Conservation (phyloP, 768 basidiomycete species). For the Podaxis pistillaris region DNA sequence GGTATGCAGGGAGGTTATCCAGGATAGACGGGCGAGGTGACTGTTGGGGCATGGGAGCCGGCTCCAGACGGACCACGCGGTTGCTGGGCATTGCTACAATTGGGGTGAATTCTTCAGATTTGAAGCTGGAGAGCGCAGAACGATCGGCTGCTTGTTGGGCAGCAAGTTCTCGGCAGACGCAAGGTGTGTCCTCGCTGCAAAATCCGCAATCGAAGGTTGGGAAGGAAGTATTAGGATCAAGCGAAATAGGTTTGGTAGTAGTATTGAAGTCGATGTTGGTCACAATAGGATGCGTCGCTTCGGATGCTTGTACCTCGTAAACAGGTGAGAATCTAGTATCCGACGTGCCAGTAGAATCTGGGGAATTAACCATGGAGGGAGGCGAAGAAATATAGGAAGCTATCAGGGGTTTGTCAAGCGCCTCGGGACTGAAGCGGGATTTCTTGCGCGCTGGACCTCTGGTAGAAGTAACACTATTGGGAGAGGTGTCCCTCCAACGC, state of each 20-base stretch:
- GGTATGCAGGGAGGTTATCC: conserved; percentile 76
- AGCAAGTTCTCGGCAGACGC: conserved; percentile 74
- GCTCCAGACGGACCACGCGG: conserved; percentile 19
- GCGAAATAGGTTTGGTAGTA: conserved; percentile 23
- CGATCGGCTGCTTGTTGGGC: conserved; percentile 40
- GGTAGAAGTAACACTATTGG: conserved; percentile 24
- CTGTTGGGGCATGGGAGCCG: conserved; percentile 10
- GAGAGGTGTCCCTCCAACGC: conserved; percentile 55
- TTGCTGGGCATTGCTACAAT: background rate
- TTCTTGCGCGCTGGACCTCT: conserved; percentile 31
- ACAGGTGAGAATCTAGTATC: conserved; percentile 13
- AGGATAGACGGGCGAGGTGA: conserved; percentile 53
- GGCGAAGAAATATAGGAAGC: conserved; percentile 41
- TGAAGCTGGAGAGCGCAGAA: conserved; percentile 15
- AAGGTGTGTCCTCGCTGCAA: conserved; percentile 67
- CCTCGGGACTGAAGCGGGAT: conserved; percentile 23
- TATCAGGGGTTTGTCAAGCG: conserved; percentile 29
- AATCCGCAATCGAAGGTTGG: conserved; percentile 68
- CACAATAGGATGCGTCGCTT: conserved; percentile 30
- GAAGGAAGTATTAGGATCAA: conserved; percentile 31
- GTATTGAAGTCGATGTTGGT: conserved; percentile 31
- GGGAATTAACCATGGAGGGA: conserved; percentile 54
- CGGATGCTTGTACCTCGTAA: conserved; percentile 27
- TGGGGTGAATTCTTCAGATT: conserved; percentile 25
- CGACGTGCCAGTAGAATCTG: conserved; percentile 20